Evolutionary conservation across 106 monocot species (phyloP).

Genomic region (Agapanthus africanus): DNA sequence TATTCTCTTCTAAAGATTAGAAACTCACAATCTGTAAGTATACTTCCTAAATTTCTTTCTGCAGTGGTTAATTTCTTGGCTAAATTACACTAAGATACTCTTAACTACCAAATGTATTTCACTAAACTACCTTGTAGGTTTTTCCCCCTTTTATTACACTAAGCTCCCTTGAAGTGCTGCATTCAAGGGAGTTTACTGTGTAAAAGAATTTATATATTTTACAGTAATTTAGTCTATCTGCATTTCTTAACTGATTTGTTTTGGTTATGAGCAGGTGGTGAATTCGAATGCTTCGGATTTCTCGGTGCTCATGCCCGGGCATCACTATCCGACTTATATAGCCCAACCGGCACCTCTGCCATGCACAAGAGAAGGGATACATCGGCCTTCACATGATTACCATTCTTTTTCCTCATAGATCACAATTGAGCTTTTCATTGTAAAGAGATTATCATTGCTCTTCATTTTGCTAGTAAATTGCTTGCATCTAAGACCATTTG

Average conservation of each 20-base stretch:
- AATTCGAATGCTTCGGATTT: conserved; percentile 21
- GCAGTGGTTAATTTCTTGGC: no score
- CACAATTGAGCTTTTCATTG: no score
- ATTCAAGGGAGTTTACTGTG: no score
- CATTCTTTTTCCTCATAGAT: conserved; percentile 2
- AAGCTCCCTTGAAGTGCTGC: no score
- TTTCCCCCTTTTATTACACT: no score
- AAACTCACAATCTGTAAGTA: conserved; percentile 36
- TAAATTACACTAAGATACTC: no score
- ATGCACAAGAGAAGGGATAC: conserved; percentile 68
- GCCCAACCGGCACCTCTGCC: conserved; percentile 85
- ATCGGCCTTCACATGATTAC: conserved; percentile 59
- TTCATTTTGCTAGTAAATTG: no score
- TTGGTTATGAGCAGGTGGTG: conserved; percentile 24
- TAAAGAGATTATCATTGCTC: no score
- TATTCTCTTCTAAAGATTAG: conserved; percentile 29
- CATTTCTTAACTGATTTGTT: background rate
- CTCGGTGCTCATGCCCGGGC: conserved; percentile 87
- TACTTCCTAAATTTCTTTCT: background rate
- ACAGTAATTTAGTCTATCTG: background rate
- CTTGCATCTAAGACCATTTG: no score
- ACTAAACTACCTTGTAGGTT: no score
- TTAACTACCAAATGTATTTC: no score
- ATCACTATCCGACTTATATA: conserved; percentile 63
- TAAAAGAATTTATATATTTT: no score